Percentiles rank a stretch among this genome's conserved stretches.
phyloP scores from a whole-genome alignment of 305 asterid genomes.

The Fraxinus dipetala region DNA sequence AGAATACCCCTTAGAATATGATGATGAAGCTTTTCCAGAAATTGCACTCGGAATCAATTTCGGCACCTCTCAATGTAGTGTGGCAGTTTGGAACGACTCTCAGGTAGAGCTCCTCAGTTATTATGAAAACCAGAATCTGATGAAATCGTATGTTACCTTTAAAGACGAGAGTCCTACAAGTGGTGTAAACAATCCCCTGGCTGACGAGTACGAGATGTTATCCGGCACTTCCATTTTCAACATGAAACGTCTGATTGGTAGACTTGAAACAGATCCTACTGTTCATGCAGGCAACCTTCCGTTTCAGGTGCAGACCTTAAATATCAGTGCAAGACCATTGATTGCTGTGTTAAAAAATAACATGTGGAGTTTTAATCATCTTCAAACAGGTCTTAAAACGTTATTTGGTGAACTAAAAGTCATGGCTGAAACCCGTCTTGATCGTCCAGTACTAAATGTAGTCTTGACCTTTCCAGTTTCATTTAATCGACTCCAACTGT shows the following conservation, averaged over 20 bases:
- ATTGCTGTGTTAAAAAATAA: slow-evolving; percentile 73
- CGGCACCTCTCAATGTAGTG: slow-evolving; percentile 81
- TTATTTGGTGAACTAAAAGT: slow-evolving; percentile 63
- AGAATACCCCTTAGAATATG: slow-evolving; percentile 77
- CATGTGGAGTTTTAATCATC: slow-evolving; percentile 78
- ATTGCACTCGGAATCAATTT: slow-evolving; percentile 76
- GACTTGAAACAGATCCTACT: slow-evolving; percentile 77
- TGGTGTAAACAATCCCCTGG: slow-evolving; percentile 63
- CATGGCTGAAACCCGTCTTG: slow-evolving; percentile 62
- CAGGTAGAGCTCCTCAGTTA: slow-evolving; percentile 64
- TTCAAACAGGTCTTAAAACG: slow-evolving; percentile 80
- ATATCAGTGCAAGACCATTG: slow-evolving; percentile 71
- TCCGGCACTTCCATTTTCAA: slow-evolving; percentile 77
- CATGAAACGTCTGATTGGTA: slow-evolving; percentile 70
- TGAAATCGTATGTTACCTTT: slow-evolving; percentile 71
- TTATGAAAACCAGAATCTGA: slow-evolving; percentile 55
- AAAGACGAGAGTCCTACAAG: slow-evolving; percentile 65
- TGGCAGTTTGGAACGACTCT: slow-evolving; percentile 81
- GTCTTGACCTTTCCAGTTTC: slow-evolving; percentile 71
- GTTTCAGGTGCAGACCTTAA: slow-evolving; percentile 66
- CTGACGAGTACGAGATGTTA: slow-evolving; percentile 67
- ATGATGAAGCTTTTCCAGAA: slow-evolving; percentile 61
- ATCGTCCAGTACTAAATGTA: slow-evolving; percentile 52
- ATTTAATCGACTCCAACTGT: slow-evolving; percentile 72
- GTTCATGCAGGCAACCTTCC: slow-evolving; percentile 77